Percentiles rank a stretch among this genome's conserved stretches.
phyloP scores from a whole-genome alignment of 768 basidiomycete genomes.

The Mycena floridula region DNA sequence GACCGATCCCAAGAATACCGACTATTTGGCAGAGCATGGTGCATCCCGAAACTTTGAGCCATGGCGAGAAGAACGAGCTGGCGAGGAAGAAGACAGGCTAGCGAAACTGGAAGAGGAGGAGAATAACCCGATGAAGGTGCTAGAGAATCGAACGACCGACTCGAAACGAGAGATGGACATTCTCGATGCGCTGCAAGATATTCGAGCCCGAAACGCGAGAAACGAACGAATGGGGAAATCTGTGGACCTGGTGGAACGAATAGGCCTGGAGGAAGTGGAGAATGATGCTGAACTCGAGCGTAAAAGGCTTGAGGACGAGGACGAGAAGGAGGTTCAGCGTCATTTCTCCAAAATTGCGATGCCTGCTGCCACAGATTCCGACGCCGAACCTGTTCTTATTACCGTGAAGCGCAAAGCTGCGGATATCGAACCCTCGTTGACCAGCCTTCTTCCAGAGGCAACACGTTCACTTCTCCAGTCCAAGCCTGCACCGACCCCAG shows the following conservation, averaged over 20 bases:
- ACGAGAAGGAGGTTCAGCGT: slow-evolving; percentile 82
- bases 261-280: slow-evolving; percentile 65
- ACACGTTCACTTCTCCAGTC: slow-evolving; percentile 52
- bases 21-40: slow-evolving; percentile 91
- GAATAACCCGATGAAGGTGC: slow-evolving; percentile 94
- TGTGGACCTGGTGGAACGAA: slow-evolving; percentile 59
- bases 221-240: slow-evolving; percentile 81
- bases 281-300: slow-evolving; percentile 69
- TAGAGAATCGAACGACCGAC: slow-evolving; percentile 89
- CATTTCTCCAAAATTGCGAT: slow-evolving; percentile 75
- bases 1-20: slow-evolving; percentile 97
- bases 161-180: slow-evolving; percentile 98
- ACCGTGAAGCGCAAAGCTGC: slow-evolving; percentile 89
- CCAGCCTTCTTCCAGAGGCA: slow-evolving; percentile 62
- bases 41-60: slow-evolving; percentile 98
- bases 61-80: slow-evolving; percentile 80
- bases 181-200: slow-evolving; percentile 91
- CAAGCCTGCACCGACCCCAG: slow-evolving; percentile 33
- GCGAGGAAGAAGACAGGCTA: slow-evolving; percentile 78
- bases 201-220: slow-evolving; percentile 78
- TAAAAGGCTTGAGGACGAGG: slow-evolving; percentile 79
- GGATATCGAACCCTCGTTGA: slow-evolving; percentile 65
- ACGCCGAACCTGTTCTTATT: slow-evolving; percentile 33
- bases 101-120: slow-evolving; percentile 87
- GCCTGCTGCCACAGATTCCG: slow-evolving; percentile 28